Evolutionary conservation across 441 rosid genomes (phyloP).

Genomic region (Populus hybrid): DNA sequence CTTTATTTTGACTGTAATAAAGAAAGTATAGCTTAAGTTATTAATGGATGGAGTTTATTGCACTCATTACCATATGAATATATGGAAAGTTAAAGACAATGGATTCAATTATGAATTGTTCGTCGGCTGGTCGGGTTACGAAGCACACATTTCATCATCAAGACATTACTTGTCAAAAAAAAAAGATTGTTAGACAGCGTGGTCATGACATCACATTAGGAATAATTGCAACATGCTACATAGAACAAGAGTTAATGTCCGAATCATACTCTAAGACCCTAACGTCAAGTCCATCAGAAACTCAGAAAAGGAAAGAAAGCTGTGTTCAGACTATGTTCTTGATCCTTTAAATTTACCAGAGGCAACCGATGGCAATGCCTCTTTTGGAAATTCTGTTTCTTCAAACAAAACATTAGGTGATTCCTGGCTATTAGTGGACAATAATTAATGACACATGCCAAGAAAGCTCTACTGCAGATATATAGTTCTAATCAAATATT

Average conservation of each 20-base stretch:
- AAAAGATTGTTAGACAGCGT: no score
- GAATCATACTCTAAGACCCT: neutral
- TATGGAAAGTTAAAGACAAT: neutral
- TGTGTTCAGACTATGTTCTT: neutral
- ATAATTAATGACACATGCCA: no score
- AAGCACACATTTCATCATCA: no score
- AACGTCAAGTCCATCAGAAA: neutral
- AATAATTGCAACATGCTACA: neutral
- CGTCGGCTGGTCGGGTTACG: no score
- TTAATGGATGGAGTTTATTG: no score
- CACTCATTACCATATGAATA: neutral
- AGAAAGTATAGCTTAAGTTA: no score
- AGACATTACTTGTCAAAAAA: no score
- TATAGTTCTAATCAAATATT: neutral
- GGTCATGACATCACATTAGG: neutral
- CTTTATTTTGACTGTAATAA: no score
- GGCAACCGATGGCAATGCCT: no score
- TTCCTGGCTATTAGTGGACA: no score
- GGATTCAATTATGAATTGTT: no score
- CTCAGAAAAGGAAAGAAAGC: neutral
- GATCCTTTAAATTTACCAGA: neutral
- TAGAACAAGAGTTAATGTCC: neutral
- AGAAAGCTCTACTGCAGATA: no score
- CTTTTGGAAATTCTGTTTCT: neutral
- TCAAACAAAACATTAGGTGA: neutral